Evolutionary conservation across 345 rosid species (phyloP), one percentile per base, ranked within the genome.

Genomic region (Pistacia atlantica): DNA sequence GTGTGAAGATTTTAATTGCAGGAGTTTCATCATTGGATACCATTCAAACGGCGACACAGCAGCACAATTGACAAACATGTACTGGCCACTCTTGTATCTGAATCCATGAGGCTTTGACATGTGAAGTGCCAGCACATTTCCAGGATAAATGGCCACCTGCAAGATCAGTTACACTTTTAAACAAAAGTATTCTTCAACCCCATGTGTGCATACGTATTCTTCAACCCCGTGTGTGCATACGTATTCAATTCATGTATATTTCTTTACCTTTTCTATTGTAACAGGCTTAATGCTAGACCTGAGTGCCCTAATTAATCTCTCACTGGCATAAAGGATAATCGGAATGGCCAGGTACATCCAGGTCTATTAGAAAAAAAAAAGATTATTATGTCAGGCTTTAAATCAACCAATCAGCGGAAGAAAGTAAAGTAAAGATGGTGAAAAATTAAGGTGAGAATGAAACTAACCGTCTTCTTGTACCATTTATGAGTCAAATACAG

Each of bases 41-140:
- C 97, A 93, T 80, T 93, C 97, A 71, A 93, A 91, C 52, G 96
- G 94, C 71, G 96, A 91, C 1, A 93, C 94, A 17, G 94, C 96
- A 16, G 94, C 88, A 59, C 97, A 93, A 48, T 93, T 91, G 70
- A 93, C 88, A 77, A 89, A 90, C 88, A 93, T 91, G 86, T 91
- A 90, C 57, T 91, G 96, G 59, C 98, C 98, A 20, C 98, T 93
- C 80, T 90, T 89, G 83, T 91, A 89, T 83, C 88, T 86, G 79
- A 93, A 93, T n/a, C 87, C 91, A 14, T 85, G 88, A n/a, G 98
- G 97, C 81, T 81, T 91, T 72, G 93, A 83, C 87, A 91, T 80
- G 79, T 91, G 89, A 48, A 93, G 75, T 67, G 94, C 89, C 86
- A 91, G 66, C 3, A 93, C 97, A 62, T 93, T 87, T 83, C 96